Evolutionary conservation across 768 basidiomycete genomes (phyloP).

Genomic region (Psilocybe tampanensis): DNA sequence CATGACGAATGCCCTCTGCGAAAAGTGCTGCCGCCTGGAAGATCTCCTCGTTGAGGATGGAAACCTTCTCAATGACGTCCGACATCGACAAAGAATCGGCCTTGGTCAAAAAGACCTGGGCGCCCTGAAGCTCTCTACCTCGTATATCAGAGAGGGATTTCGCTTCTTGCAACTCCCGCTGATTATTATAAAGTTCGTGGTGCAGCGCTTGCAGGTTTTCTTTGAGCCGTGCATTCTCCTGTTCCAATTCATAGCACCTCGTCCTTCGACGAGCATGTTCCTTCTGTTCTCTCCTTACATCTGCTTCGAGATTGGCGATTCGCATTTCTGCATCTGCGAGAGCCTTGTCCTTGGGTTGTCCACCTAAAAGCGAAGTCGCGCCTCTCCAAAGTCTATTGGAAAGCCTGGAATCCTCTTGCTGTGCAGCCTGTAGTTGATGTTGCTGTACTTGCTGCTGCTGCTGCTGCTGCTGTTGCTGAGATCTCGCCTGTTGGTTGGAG

Average conservation of each 20-base stretch:
- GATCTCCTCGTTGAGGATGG: slow-evolving; percentile 15
- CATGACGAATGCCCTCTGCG: slow-evolving; percentile 41
- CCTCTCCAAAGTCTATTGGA: background rate
- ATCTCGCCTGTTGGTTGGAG: background rate
- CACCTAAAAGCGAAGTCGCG: background rate
- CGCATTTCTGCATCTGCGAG: background rate
- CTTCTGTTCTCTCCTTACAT: background rate
- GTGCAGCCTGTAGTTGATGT: background rate
- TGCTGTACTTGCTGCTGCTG: background rate
- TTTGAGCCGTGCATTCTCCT: background rate
- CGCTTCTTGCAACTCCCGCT: slow-evolving; percentile 13
- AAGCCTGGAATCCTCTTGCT: background rate
- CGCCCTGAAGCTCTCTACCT: slow-evolving; percentile 27
- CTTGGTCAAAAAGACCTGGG: slow-evolving; percentile 23
- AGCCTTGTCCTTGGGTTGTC: background rate
- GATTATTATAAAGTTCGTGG: slow-evolving; percentile 13
- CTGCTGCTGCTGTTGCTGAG: background rate
- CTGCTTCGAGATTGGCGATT: background rate
- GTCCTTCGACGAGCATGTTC: background rate
- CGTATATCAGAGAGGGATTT: slow-evolving; percentile 31
- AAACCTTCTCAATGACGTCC: slow-evolving; percentile 22
- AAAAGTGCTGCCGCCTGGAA: slow-evolving; percentile 24
- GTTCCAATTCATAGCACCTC: background rate
- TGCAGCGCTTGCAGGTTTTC: background rate
- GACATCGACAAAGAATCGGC: slow-evolving; percentile 18